Evolutionary conservation across 1,284 basidiomycete species (phyloP).

Genomic region (Agaricales sp.): DNA sequence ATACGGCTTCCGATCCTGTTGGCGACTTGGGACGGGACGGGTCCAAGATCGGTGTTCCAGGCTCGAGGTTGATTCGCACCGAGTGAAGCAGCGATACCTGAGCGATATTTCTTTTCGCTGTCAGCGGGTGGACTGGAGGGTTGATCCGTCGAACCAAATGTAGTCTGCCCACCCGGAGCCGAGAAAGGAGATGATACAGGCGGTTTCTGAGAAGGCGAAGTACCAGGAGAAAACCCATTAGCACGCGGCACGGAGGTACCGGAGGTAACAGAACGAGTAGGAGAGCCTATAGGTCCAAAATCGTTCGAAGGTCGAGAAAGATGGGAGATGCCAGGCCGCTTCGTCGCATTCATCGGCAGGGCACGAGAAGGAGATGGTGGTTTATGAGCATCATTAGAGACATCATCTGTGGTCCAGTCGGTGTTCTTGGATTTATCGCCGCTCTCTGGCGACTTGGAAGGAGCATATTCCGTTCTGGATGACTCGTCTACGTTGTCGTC

Average conservation of each 20-base stretch:
- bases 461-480: constrained; percentile 5
- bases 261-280: constrained; percentile 37
- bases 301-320: constrained; percentile 29
- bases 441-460: not conserved
- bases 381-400: not conserved
- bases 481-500: not conserved
- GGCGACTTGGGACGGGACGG: constrained; percentile 11
- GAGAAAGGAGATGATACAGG: constrained; percentile 52
- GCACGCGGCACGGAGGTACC: constrained; percentile 24
- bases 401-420: not conserved
- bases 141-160: constrained; percentile 14
- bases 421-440: not conserved
- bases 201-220: constrained; percentile 26
- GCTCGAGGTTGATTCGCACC: constrained; percentile 27
- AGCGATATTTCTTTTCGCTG: constrained; percentile 24
- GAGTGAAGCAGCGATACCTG: constrained; percentile 35
- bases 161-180: constrained; percentile 49
- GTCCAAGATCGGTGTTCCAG: constrained; percentile 12
- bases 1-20: not conserved
- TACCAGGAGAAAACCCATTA: constrained; percentile 37
- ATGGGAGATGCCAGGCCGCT: constrained; percentile 24
- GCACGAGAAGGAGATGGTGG: constrained; percentile 34
- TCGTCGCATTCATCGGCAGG: constrained; percentile 35
- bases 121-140: constrained; percentile 13
- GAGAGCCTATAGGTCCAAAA: constrained; percentile 72